Evolutionary conservation across 768 basidiomycete genomes (phyloP).

Genomic region (Lentinula sp.): DNA sequence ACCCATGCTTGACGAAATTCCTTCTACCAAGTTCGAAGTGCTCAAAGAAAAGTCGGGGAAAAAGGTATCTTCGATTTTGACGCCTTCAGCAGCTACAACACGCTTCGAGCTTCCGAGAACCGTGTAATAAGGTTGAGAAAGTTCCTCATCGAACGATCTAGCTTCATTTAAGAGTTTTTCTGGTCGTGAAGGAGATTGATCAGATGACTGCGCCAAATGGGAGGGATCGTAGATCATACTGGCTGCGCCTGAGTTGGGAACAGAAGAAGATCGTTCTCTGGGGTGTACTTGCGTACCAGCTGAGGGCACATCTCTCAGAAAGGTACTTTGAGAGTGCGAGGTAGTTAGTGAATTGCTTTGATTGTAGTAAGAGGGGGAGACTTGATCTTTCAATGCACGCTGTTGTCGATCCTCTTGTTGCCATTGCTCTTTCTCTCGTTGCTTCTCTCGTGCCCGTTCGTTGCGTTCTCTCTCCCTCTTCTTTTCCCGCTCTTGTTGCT

Average conservation of each 20-base stretch:
- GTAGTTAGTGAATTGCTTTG: not conserved
- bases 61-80: slow-evolving; percentile 30
- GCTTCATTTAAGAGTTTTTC: not conserved
- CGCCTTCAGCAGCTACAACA: slow-evolving; percentile 36
- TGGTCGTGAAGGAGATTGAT: not conserved
- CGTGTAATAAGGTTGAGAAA: slow-evolving; percentile 45
- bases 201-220: not conserved
- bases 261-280: not conserved
- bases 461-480: not conserved
- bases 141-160: not conserved
- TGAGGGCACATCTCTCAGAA: not conserved
- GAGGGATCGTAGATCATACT: not conserved
- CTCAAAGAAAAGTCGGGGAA: slow-evolving; percentile 6
- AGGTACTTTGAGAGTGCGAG: not conserved
- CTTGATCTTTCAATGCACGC: not conserved
- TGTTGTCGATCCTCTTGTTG: not conserved
- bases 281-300: not conserved
- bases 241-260: not conserved
- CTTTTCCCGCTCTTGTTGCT: slow-evolving; percentile 3
- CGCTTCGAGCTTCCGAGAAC: slow-evolving; percentile 43
- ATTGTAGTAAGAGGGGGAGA: not conserved
- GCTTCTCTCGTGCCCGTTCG: slow-evolving; percentile 3
- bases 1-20: slow-evolving; percentile 8
- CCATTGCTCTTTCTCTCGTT: not conserved
- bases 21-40: slow-evolving; percentile 4